Conservation (phyloP, 1,284 basidiomycete species). For the Pulveroboletus sp. region DNA sequence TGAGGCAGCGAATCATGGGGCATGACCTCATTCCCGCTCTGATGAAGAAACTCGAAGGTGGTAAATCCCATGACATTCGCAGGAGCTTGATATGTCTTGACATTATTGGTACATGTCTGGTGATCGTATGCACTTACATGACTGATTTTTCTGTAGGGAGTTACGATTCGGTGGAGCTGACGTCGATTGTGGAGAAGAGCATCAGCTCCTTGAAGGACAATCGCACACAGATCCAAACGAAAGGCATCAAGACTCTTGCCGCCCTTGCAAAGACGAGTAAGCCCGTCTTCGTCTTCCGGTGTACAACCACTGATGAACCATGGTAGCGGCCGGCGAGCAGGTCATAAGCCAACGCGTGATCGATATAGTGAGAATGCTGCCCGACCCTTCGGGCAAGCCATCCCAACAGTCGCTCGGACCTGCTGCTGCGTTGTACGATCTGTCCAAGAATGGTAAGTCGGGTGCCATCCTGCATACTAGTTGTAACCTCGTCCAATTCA, state of each 20-base stretch:
- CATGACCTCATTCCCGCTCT: background rate
- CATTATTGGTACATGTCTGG: background rate
- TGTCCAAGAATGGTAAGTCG: background rate
- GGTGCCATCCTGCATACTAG: background rate
- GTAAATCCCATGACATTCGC: background rate
- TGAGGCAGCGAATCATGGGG: background rate
- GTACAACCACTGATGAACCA: background rate
- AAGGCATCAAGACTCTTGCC: background rate
- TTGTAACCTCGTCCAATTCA: background rate
- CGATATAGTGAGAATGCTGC: background rate
- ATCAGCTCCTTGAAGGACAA: background rate
- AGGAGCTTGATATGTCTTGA: background rate
- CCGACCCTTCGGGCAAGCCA: background rate
- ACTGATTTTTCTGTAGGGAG: background rate
- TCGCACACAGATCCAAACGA: background rate
- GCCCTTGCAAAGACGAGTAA: background rate
- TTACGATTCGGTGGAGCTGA: background rate
- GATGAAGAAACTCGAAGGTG: background rate
- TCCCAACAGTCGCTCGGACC: background rate
- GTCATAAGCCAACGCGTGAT: background rate
- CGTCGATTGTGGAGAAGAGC: background rate
- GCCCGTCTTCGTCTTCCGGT: background rate
- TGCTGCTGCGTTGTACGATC: background rate
- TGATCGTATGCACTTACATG: background rate
- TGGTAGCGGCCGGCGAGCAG: background rate